These are phyloP conservation scores for Hyphodiscus sp. DNA, from an alignment of 2,329 filamentous ascomycete species.

Conservation along the genomic window DNA sequence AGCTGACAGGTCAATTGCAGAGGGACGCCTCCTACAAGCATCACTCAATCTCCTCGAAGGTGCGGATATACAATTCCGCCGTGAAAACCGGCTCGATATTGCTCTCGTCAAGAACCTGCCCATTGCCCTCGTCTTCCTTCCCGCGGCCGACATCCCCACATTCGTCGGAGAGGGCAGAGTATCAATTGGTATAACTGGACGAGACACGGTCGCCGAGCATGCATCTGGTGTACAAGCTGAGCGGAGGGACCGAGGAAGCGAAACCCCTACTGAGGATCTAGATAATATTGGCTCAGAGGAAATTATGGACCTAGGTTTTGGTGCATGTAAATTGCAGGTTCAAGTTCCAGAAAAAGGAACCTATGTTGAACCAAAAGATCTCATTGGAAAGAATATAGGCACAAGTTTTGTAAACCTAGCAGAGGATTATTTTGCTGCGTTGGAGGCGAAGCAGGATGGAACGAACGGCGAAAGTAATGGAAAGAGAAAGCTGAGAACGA, in stretches of 20 bases:
- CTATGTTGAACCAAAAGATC: conserved; percentile 62
- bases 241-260: conserved; percentile 41
- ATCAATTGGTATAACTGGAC: conserved; percentile 89
- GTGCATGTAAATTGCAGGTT: conserved; percentile 88
- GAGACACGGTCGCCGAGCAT: conserved; percentile 88
- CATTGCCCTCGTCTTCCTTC: conserved; percentile 93
- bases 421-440: conserved; percentile 71
- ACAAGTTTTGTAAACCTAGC: conserved; percentile 90
- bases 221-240: conserved; percentile 55
- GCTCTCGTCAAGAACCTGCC: conserved; percentile 95
- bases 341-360: conserved; percentile 85
- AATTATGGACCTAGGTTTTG: conserved; percentile 86
- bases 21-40: conserved; percentile 86
- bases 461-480: conserved; percentile 29
- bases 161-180: conserved; percentile 94
- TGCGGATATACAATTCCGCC: conserved; percentile 92
- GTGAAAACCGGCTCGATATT: conserved; percentile 92
- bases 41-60: conserved; percentile 87
- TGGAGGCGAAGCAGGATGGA: conserved; percentile 53
- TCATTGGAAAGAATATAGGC: conserved; percentile 88
- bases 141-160: conserved; percentile 92
- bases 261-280: conserved; percentile 34
- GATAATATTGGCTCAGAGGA: conserved; percentile 58
- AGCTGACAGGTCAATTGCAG: conserved; percentile 38
- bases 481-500: conserved; percentile 63